Conservation (phyloP, 2,329 filamentous ascomycete species). For the Sclerotinia sclerotiorum region DNA sequence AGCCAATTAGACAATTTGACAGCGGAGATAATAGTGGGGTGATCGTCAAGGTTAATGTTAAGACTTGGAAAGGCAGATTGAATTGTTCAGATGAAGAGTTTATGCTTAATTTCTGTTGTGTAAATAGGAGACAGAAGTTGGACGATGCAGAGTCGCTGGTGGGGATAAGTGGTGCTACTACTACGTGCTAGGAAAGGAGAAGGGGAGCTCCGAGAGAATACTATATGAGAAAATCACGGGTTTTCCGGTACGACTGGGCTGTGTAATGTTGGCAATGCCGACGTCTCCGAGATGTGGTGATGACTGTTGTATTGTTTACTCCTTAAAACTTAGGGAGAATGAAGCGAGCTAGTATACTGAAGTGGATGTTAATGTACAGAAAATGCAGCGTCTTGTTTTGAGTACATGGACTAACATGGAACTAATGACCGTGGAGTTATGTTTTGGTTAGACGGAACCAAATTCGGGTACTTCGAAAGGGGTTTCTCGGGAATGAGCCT, state of each 20-base stretch:
- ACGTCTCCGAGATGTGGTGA: not conserved
- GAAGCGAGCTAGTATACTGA: not conserved
- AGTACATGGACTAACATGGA: not conserved
- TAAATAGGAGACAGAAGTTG: not conserved
- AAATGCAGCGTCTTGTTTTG: not conserved
- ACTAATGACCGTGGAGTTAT: not conserved
- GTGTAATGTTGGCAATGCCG: slow-evolving; percentile 5
- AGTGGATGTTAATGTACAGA: not conserved
- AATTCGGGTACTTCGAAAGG: not conserved
- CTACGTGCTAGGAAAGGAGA: not conserved
- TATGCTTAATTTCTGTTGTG: slow-evolving; percentile 14
- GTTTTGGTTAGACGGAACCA: not conserved
- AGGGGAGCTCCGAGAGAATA: not conserved
- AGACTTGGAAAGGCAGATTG: not conserved
- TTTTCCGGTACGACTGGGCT: slow-evolving; percentile 6
- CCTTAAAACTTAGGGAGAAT: not conserved
- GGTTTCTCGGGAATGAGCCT: not conserved
- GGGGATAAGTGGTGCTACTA: not conserved
- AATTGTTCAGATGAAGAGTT: slow-evolving; percentile 2
- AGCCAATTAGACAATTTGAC: slow-evolving; percentile 5
- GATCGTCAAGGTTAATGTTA: slow-evolving; percentile 9
- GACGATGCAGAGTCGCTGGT: not conserved
- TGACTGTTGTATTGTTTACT: not conserved
- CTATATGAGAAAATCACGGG: not conserved
- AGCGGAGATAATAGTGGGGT: not conserved